phyloP scores from a whole-genome alignment of 345 rosid genomes.

The Salix brachista region DNA sequence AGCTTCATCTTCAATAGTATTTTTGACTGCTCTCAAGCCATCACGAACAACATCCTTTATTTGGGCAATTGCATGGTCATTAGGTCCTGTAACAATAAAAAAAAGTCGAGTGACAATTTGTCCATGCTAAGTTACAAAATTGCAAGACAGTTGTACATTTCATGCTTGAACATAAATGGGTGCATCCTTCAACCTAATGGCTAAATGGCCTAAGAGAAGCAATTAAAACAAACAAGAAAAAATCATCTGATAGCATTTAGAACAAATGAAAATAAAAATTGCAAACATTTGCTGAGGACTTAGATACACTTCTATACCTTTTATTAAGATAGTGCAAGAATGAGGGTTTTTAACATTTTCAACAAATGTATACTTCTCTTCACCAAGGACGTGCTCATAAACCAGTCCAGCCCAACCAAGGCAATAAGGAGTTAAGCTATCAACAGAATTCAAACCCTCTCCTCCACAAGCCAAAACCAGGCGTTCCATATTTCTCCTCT shows the following conservation, averaged over 20 bases:
- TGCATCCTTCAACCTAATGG: not conserved
- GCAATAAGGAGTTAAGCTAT: too few relatives aligned
- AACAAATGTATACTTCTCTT: too few relatives aligned
- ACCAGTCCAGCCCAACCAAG: too few relatives aligned
- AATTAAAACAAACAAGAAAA: not conserved
- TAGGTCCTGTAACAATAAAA: slow-evolving; percentile 60
- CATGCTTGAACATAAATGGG: not conserved
- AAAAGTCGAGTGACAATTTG: not conserved
- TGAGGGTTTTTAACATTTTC: too few relatives aligned
- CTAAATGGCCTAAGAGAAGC: not conserved
- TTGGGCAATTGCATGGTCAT: slow-evolving; percentile 96
- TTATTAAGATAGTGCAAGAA: too few relatives aligned
- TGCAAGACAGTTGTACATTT: not conserved
- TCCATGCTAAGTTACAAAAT: not conserved
- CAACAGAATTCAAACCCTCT: too few relatives aligned
- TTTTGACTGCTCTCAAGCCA: slow-evolving; percentile 93
- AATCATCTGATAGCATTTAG: not conserved
- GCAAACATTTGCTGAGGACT: too few relatives aligned
- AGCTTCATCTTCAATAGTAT: slow-evolving; percentile 89
- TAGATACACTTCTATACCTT: too few relatives aligned
- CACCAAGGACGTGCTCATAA: too few relatives aligned
- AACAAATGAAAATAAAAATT: too few relatives aligned
- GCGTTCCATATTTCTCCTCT: too few relatives aligned
- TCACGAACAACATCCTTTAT: slow-evolving; percentile 96
- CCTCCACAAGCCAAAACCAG: too few relatives aligned